These are phyloP conservation scores for Botrytis squamosa DNA, from an alignment of 2,329 filamentous ascomycete species.

Conservation along the genomic window DNA sequence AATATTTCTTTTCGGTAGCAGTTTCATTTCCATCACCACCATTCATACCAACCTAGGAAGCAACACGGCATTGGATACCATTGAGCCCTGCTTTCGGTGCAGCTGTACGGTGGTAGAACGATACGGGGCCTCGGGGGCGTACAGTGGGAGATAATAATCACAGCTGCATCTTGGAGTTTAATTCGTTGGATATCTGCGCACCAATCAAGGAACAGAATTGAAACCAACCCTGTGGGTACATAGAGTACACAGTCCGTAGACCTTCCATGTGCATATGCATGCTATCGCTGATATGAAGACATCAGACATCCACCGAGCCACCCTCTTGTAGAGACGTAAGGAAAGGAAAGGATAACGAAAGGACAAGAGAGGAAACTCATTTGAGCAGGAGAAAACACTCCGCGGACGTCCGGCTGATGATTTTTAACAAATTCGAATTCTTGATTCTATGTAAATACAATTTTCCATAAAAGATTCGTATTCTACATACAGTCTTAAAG, in stretches of 20 bases:
- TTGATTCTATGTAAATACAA: neutral
- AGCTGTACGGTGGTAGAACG: neutral
- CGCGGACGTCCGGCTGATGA: neutral
- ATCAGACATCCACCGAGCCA: neutral
- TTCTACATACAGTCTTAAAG: neutral
- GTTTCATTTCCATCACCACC: neutral
- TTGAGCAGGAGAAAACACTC: neutral
- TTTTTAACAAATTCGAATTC: neutral
- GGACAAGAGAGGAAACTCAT: neutral
- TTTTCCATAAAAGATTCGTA: neutral
- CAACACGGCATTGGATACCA: neutral
- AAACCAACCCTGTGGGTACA: neutral
- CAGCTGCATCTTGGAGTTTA: neutral
- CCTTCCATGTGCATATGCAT: conserved; percentile 14
- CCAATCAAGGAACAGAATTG: conserved; percentile 4
- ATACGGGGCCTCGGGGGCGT: no score
- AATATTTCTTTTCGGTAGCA: neutral
- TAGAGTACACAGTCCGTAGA: neutral
- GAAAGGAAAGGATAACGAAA: neutral
- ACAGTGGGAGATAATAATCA: neutral
- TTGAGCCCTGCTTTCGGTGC: neutral
- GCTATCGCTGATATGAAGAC: neutral
- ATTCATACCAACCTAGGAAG: neutral
- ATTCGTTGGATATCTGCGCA: conserved; percentile 1
- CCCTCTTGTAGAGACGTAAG: neutral